Conservation (phyloP, 192 early-diverging fungal genomes). For the Lobosporangium transversale region DNA sequence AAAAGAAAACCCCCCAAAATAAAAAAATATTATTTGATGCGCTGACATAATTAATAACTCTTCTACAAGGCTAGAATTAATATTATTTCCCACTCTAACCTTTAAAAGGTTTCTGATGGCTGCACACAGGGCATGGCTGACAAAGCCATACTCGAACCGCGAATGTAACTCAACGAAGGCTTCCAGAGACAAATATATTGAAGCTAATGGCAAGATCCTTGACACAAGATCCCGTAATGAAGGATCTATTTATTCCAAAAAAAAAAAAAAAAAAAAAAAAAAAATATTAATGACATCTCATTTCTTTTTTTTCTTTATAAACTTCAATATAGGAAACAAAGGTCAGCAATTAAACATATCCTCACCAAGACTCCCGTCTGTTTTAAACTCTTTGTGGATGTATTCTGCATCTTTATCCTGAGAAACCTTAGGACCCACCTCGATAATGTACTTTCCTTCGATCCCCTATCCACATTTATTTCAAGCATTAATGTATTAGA, state of each 20-base stretch:
- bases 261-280: neutral
- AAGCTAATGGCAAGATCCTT: slow-evolving; percentile 81
- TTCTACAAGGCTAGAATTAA: too few relatives aligned
- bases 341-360: too few relatives aligned
- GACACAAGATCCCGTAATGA: slow-evolving; percentile 78
- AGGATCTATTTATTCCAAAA: slow-evolving; percentile 52
- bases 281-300: neutral
- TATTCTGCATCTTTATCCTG: slow-evolving; percentile 56
- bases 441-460: slow-evolving; percentile 77
- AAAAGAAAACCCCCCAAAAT: too few relatives aligned
- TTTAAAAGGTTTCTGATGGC: slow-evolving; percentile 80
- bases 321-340: too few relatives aligned
- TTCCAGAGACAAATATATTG: slow-evolving; percentile 78
- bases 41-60: too few relatives aligned
- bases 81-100: too few relatives aligned
- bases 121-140: slow-evolving; percentile 91
- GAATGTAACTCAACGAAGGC: slow-evolving; percentile 82
- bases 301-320: too few relatives aligned
- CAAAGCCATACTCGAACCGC: slow-evolving; percentile 82
- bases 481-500: too few relatives aligned
- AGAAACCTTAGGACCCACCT: slow-evolving; percentile 20
- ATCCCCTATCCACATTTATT: too few relatives aligned
- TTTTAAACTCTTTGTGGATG: slow-evolving; percentile 49
- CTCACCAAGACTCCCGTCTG: slow-evolving; percentile 62
- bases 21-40: too few relatives aligned